Evolutionary conservation across 345 rosid species (phyloP).

Genomic region (Populus nigra): DNA sequence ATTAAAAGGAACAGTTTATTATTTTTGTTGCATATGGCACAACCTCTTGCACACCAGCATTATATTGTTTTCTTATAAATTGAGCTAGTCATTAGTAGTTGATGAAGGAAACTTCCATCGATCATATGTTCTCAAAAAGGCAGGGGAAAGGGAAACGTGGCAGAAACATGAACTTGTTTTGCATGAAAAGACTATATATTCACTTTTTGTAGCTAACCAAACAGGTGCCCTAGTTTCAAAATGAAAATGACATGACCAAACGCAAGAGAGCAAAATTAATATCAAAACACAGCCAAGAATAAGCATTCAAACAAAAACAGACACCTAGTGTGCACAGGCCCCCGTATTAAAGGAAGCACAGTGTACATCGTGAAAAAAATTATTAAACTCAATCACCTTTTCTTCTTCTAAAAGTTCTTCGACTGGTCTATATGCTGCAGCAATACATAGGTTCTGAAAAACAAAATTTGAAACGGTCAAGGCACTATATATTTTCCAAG

Average conservation of each 20-base stretch:
- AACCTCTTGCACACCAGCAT: background rate
- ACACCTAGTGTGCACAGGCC: background rate
- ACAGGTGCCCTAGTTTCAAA: background rate
- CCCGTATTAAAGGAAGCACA: background rate
- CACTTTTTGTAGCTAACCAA: background rate
- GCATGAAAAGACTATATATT: background rate
- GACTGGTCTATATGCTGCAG: slow-evolving; percentile 97
- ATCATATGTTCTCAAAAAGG: background rate
- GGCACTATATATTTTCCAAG: background rate
- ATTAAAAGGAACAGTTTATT: background rate
- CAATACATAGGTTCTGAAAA: slow-evolving; percentile 85
- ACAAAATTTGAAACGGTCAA: slow-evolving; percentile 4
- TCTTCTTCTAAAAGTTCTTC: slow-evolving; percentile 86
- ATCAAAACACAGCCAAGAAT: background rate
- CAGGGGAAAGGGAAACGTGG: background rate
- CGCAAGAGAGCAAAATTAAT: background rate
- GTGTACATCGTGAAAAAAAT: background rate
- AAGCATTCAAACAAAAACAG: background rate
- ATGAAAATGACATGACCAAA: background rate
- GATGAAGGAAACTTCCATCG: background rate
- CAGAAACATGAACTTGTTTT: background rate
- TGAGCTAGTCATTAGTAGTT: background rate
- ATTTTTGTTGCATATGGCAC: background rate
- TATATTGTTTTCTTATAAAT: background rate
- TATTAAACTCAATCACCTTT: slow-evolving; percentile 42